Evolutionary conservation across 495 filamentous ascomycete genomes (phyloP), one percentile per base, ranked within the genome.

Genomic region (Penicillium pulvis): DNA sequence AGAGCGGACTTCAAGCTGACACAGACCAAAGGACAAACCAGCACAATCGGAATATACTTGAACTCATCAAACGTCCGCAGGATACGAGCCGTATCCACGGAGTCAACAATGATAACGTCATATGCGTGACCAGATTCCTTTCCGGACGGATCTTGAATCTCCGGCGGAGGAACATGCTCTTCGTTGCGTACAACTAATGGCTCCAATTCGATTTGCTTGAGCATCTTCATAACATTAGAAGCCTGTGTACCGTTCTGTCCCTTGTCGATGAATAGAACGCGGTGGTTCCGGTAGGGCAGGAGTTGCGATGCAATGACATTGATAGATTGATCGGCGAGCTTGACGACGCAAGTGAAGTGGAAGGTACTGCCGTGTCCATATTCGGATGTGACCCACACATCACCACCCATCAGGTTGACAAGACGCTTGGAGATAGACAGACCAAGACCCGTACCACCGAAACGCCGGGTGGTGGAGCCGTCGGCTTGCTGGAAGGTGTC

Each of bases 401-500:
- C 89, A 72, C 94, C 94, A 58, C 94, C 91, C 94, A 99, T 99
- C 56, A 99, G 80, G 66, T 93, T 96, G 47, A 98, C 94, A 33
- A 99, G 79, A 60, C 92, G 85, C 78, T 95, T 93, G 17, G 94
- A 99, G 69, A 99, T 99, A 16, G 93, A 97, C 39, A 99, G 79
- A 59, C 94, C 94, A 24, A 99, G 83, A 55, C 94, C 94, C 26
- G 94, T 99, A 62, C 94, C 94, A 68, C 94, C 94, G 68, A 99
- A 99, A 64, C 95, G 91, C 39, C 94, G 83, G 10, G 94, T 99
- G 65, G 95, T 99, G 9, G 93, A 97, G 33, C 94, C 94, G 75
- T 99, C 94, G 10, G 94, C 94, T 77, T 99, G 94, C 67, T 97
- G 95, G 86, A 99, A 99, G 14, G 94, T 99, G 73, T 98, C 94